Evolutionary conservation across 306 rosid genomes (phyloP).

Genomic region (Abrus precatorius): DNA sequence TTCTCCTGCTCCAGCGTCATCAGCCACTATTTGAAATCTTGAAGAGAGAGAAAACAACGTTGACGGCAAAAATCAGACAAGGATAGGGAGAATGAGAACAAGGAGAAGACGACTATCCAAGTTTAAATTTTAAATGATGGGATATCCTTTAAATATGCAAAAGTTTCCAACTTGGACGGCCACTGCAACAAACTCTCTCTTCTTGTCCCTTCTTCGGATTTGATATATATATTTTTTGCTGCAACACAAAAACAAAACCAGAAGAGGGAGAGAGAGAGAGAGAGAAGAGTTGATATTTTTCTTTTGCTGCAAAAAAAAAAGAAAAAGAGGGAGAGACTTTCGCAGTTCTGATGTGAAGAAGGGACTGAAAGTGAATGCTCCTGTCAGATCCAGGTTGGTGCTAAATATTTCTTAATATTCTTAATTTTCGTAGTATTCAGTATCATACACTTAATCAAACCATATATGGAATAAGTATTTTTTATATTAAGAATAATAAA

Average conservation of each 20-base stretch:
- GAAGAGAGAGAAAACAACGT: conserved; percentile 32
- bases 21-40: conserved; percentile 8
- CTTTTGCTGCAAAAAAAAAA: neutral
- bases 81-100: conserved; percentile 46
- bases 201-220: neutral
- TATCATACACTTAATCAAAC: no score
- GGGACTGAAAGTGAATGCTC: neutral
- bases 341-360: neutral
- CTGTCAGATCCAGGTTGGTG: neutral
- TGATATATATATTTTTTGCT: neutral
- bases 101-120: conserved; percentile 13
- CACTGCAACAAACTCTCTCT: neutral
- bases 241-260: neutral
- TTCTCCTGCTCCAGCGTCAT: conserved; percentile 52
- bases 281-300: neutral
- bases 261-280: neutral
- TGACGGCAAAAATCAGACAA: conserved; percentile 46
- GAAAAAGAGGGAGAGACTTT: neutral
- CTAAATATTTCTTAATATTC: no score
- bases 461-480: no score
- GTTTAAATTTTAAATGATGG: conserved; percentile 35
- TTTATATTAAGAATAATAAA: no score
- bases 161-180: conserved; percentile 50
- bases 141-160: conserved; percentile 13
- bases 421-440: no score